Evolutionary conservation across 225 moss, liverwort and hornwort species (phyloP), one percentile per base, ranked within the genome.

Genomic region (Anthoceros angustus): DNA sequence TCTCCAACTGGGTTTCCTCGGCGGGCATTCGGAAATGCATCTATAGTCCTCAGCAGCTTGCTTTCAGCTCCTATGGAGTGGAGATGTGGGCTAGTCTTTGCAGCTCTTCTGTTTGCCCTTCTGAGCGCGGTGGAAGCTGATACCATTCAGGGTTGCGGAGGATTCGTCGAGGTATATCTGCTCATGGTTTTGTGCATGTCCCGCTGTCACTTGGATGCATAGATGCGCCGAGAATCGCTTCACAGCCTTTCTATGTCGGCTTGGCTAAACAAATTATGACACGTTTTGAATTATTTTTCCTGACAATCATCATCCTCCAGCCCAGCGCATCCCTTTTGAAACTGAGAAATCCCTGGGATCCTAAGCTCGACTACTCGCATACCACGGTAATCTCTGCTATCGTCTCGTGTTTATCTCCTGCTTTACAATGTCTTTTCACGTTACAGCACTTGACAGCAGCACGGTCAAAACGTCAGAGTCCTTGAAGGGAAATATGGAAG

Each of bases 291-390:
- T 12, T 21, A 63, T 11, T 46, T 16, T 11, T 46, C 6, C 45
- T 11, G 16, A 16, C 45, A 32, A 32, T 32, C 32, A 32, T 32
- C 32, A 4, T 67, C 50, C 26, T 69, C 66, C 81, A 87, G 87
- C 82, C 83, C 41, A 80, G 84, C 77, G 63, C 82, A 65, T 73
- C 71, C 61, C 80, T 92, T 49, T 82, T 80, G 10, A 84, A 81
- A 70, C 73, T 92, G 76, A 82, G 87, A 32, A 79, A 78, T 61
- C 68, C 84, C 41, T 74, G 87, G 8, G 85, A 86, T 62, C 86
- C 84, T 14, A 92, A 87, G 73, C 75, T 92, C 39, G 91, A 92
- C 68, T 92, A 92, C 65, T 92, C 91, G 65, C 73, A 84, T 64
- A 84, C 84, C 62, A 86, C 78, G 61, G 91, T 87, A 73, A 38